These are phyloP conservation scores for Podosphaera xanthii DNA, from an alignment of 2,329 filamentous ascomycete species.

Conservation along the genomic window DNA sequence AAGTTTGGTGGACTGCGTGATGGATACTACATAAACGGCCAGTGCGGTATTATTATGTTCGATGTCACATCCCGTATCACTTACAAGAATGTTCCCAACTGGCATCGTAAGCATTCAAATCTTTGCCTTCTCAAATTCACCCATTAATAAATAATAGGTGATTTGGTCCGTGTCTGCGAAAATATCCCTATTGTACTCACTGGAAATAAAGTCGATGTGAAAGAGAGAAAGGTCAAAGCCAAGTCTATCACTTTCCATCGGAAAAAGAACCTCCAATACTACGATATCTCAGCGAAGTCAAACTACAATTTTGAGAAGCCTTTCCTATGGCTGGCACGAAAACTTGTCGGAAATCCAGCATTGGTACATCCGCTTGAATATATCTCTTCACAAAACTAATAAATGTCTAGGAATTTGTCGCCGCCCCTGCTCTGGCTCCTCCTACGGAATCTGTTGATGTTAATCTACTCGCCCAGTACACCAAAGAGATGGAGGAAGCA, in stretches of 20 bases:
- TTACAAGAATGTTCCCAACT: constrained; percentile 99
- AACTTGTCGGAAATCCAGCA: constrained; percentile 82
- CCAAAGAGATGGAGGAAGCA: constrained; percentile 70
- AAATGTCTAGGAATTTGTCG: constrained; percentile 63
- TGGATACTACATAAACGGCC: constrained; percentile 99
- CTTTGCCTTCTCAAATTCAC: background rate
- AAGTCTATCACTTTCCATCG: constrained; percentile 99
- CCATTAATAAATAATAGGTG: constrained; percentile 33
- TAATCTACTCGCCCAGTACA: constrained; percentile 57
- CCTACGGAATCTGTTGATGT: constrained; percentile 80
- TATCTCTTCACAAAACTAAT: constrained; percentile 5
- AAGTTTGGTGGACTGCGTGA: constrained; percentile 99
- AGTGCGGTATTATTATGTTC: constrained; percentile 99
- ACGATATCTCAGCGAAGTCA: constrained; percentile 98
- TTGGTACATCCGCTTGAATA: constrained; percentile 29
- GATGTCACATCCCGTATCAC: constrained; percentile 98
- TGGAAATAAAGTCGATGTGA: constrained; percentile 99
- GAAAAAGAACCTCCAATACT: constrained; percentile 99
- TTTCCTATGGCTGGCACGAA: constrained; percentile 97
- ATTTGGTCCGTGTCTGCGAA: constrained; percentile 97
- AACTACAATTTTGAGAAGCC: constrained; percentile 99
- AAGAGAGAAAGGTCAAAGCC: constrained; percentile 99
- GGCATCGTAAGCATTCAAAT: constrained; percentile 64
- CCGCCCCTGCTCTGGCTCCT: constrained; percentile 79
- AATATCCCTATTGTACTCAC: constrained; percentile 96